These are phyloP conservation scores for Saturnispora ahearnii DNA, from an alignment of 805 yeast genomes.

Conservation along the genomic window DNA sequence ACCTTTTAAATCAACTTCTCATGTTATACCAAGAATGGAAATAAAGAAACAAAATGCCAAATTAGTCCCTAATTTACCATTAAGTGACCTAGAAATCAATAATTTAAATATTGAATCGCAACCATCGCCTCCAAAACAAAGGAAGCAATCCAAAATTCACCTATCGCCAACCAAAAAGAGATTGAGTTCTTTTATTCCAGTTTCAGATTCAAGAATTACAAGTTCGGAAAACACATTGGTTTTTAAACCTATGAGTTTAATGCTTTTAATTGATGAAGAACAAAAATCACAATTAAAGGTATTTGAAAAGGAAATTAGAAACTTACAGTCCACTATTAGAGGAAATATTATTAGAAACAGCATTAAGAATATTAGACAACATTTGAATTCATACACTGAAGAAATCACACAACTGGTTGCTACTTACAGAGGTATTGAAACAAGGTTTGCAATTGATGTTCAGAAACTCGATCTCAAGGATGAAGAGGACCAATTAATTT, in stretches of 20 bases:
- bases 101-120: slow-evolving; percentile 1
- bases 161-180: slow-evolving; percentile 14
- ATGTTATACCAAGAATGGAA: slow-evolving; percentile 10
- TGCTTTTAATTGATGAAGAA: not conserved
- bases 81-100: not conserved
- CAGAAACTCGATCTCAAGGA: slow-evolving; percentile 45
- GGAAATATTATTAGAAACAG: slow-evolving; percentile 33
- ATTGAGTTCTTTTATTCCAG: slow-evolving; percentile 23
- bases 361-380: slow-evolving; percentile 14
- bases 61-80: slow-evolving; percentile 11
- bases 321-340: slow-evolving; percentile 52
- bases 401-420: slow-evolving; percentile 45
- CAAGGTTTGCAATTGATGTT: slow-evolving; percentile 48
- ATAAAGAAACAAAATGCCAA: slow-evolving; percentile 7
- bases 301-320: slow-evolving; percentile 12
- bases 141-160: slow-evolving; percentile 10
- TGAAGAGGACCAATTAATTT: slow-evolving; percentile 30
- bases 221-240: not conserved
- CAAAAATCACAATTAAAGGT: not conserved
- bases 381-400: slow-evolving; percentile 17
- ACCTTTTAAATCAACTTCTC: slow-evolving; percentile 3
- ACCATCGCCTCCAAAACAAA: not conserved
- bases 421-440: slow-evolving; percentile 50
- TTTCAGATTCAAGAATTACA: not conserved
- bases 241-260: slow-evolving; percentile 2